phyloP scores from a whole-genome alignment of 176 grass and related monocot genomes.

The Rhynchospora tenuis region DNA sequence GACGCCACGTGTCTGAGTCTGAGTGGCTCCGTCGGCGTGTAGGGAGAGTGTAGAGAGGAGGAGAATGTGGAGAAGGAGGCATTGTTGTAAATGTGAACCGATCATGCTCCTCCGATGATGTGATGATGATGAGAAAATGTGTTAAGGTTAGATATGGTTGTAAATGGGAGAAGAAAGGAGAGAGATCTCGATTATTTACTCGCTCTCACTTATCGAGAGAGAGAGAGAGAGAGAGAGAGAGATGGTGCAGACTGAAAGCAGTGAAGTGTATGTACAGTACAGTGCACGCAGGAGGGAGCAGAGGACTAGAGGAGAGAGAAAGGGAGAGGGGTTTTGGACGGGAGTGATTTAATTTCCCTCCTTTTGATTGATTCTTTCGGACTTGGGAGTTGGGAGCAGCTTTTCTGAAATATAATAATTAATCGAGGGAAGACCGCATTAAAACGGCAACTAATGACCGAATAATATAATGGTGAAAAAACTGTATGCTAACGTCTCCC shows the following conservation, averaged over 20 bases:
- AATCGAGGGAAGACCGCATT: not conserved
- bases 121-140: not conserved
- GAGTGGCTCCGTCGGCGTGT: not conserved
- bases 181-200: not conserved
- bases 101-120: constrained; percentile 24
- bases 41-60: not conserved
- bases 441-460: constrained; percentile 2
- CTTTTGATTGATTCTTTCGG: constrained; percentile 13
- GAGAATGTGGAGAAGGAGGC: not conserved
- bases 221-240: not conserved
- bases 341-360: constrained; percentile 15
- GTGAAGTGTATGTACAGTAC: not conserved
- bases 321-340: constrained; percentile 53
- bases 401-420: constrained; percentile 19
- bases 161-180: not conserved
- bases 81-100: constrained; percentile 14
- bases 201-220: not conserved
- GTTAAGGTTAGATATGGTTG: constrained; percentile 10
- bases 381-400: too few species aligned
- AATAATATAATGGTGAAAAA: not conserved
- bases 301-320: constrained; percentile 17
- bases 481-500: not conserved
- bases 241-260: not conserved
- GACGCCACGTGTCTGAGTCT: constrained; percentile 33
- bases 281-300: not conserved